Conservation (phyloP, 306 rosid genomes). For the Vicia sativa region DNA sequence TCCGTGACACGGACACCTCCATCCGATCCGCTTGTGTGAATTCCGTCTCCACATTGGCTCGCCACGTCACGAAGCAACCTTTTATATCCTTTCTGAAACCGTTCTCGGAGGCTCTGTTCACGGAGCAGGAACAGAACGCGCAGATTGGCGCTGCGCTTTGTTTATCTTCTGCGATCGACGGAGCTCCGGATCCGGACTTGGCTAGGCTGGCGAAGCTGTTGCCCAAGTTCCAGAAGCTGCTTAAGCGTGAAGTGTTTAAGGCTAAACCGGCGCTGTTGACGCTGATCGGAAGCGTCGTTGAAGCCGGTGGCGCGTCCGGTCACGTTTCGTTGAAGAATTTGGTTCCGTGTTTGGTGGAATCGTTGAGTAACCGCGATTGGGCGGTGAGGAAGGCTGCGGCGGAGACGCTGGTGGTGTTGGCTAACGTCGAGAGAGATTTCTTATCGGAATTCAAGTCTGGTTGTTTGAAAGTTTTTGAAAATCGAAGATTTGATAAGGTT, state of each 20-base stretch:
- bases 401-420: conserved; percentile 71
- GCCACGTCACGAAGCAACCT: conserved; percentile 72
- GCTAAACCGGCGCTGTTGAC: conserved; percentile 80
- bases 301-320: conserved; percentile 66
- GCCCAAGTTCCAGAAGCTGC: conserved; percentile 77
- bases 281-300: conserved; percentile 70
- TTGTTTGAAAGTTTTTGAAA: conserved; percentile 66
- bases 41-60: conserved; percentile 71
- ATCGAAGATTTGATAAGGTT: conserved; percentile 85
- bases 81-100: conserved; percentile 74
- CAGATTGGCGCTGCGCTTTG: conserved; percentile 91
- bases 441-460: conserved; percentile 75
- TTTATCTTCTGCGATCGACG: conserved; percentile 73
- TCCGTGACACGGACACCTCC: conserved; percentile 89
- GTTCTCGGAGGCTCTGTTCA: conserved; percentile 75
- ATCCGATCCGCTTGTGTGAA: conserved; percentile 90
- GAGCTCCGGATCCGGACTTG: conserved; percentile 75
- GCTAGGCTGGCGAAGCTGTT: conserved; percentile 69
- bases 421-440: conserved; percentile 59
- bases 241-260: conserved; percentile 71
- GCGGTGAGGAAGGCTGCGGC: conserved; percentile 90
- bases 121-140: conserved; percentile 85
- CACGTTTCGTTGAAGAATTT: conserved; percentile 55
- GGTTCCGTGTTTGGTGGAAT: conserved; percentile 68
- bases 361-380: conserved; percentile 77